Evolutionary conservation across 2,329 filamentous ascomycete genomes (phyloP).

Genomic region (Capronia americana): DNA sequence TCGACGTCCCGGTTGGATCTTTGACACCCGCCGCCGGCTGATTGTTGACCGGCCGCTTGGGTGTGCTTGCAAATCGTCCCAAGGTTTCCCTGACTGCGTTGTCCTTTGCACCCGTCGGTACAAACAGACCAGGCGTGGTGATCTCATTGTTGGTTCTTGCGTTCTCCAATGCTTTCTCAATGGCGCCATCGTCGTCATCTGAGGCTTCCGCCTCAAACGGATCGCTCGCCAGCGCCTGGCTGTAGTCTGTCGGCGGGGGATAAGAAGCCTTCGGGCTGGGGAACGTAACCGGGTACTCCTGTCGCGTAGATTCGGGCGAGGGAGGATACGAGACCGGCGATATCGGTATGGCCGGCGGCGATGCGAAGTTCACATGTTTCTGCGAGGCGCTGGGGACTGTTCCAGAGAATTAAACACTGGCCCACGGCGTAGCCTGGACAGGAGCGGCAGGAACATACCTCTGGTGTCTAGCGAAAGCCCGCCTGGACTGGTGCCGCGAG

Average conservation of each 20-base stretch:
- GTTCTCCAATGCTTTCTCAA: slow-evolving; percentile 40
- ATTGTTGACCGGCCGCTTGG: slow-evolving; percentile 18
- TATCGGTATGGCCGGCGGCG: slow-evolving; percentile 38
- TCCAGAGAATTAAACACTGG: slow-evolving; percentile 7
- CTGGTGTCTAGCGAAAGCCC: slow-evolving; percentile 37
- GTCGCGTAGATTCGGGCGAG: slow-evolving; percentile 39
- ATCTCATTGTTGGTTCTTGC: slow-evolving; percentile 38
- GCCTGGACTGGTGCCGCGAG: slow-evolving; percentile 30
- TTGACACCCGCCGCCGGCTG: slow-evolving; percentile 12
- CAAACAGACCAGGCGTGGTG: slow-evolving; percentile 21
- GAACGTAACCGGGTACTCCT: slow-evolving; percentile 30
- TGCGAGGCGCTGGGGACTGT: slow-evolving; percentile 30
- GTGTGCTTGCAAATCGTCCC: slow-evolving; percentile 36
- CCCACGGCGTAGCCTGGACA: background rate
- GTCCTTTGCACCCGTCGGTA: slow-evolving; percentile 2
- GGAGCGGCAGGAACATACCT: slow-evolving; percentile 28
- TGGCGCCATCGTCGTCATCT: slow-evolving; percentile 42
- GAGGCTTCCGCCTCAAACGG: slow-evolving; percentile 47
- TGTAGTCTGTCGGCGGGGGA: slow-evolving; percentile 27
- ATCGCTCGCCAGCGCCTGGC: slow-evolving; percentile 45
- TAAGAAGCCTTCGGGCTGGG: slow-evolving; percentile 24
- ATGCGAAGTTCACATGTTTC: slow-evolving; percentile 40
- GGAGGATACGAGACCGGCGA: slow-evolving; percentile 38
- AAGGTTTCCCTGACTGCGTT: slow-evolving; percentile 37
- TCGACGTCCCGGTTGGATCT: slow-evolving; percentile 38